Percentiles rank a stretch among this genome's conserved stretches.
Evolutionary conservation across 345 rosid genomes (phyloP).

Genomic region (Lepidium africanum): DNA sequence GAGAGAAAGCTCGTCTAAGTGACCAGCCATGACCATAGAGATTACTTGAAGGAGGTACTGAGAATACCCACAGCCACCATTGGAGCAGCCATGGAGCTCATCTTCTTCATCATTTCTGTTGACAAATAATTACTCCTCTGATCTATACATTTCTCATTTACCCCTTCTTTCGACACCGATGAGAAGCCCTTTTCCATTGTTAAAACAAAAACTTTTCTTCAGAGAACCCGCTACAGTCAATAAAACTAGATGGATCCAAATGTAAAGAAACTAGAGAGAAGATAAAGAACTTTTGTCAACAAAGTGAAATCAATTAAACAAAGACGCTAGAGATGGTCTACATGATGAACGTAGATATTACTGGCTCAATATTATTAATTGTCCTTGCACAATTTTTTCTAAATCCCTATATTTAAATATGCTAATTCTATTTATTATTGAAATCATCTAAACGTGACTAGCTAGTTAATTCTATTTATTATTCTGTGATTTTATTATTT

Average conservation of each 20-base stretch:
- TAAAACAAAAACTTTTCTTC: neutral
- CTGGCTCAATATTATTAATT: too few species aligned
- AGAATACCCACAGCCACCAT: conserved; percentile 29
- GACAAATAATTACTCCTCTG: neutral
- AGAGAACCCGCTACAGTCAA: neutral
- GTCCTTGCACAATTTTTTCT: too few species aligned
- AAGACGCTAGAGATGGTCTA: neutral
- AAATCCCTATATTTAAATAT: too few species aligned
- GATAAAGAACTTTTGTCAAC: neutral
- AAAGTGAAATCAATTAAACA: neutral
- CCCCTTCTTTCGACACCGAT: neutral
- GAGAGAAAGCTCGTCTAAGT: conserved; percentile 25
- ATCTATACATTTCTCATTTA: neutral
- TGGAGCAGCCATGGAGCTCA: conserved; percentile 28
- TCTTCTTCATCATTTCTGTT: conserved; percentile 21
- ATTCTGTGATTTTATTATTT: too few species aligned
- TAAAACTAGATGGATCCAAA: neutral
- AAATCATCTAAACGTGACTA: too few species aligned
- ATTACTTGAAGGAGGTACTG: conserved; percentile 25
- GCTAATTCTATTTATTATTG: too few species aligned
- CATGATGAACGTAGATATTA: too few species aligned
- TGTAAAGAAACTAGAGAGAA: too few species aligned
- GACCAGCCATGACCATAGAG: conserved; percentile 27
- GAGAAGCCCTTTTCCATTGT: conserved; percentile 14
- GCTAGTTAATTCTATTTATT: too few species aligned